Percentiles rank a stretch among this genome's conserved stretches.
Evolutionary conservation across 345 rosid genomes (phyloP).

Genomic region (Erysimum cheiranthoides): DNA sequence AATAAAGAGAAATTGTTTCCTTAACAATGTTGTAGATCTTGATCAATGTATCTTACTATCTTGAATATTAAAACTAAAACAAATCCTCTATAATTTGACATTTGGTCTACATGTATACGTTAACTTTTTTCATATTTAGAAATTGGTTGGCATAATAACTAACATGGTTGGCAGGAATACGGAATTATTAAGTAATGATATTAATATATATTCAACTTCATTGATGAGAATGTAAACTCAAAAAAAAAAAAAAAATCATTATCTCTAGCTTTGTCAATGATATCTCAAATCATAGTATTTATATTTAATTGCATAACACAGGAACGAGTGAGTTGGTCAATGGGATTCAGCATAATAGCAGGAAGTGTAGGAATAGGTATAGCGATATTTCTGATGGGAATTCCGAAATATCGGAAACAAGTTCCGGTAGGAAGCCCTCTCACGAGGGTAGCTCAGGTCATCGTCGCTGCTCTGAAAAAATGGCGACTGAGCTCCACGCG

Average conservation of each 20-base stretch:
- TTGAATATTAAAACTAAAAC: neutral
- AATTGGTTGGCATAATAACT: constrained; percentile 2
- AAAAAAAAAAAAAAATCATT: no score
- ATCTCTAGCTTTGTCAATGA: neutral
- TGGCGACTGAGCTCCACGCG: constrained; percentile 56
- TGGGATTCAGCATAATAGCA: constrained; percentile 63
- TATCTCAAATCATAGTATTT: neutral
- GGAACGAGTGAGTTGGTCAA: constrained; percentile 85
- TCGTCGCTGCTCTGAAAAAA: constrained; percentile 70
- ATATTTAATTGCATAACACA: neutral
- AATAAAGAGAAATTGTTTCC: neutral
- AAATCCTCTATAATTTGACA: neutral
- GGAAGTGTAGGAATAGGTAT: constrained; percentile 58
- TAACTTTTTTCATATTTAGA: neutral
- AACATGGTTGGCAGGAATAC: constrained; percentile 11
- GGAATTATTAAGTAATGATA: neutral
- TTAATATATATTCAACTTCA: neutral
- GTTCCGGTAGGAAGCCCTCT: constrained; percentile 75
- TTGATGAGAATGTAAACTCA: neutral
- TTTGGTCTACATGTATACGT: neutral
- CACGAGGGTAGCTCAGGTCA: constrained; percentile 68
- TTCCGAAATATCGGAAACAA: constrained; percentile 60
- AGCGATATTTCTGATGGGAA: constrained; percentile 59
- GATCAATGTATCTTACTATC: neutral
- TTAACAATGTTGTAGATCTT: neutral